A percentile compares a stretch with the other conserved stretches of the same genome.
These are phyloP conservation scores for Umbellularia californica DNA, from an alignment of 164 flowering plant genomes.

Conservation along the genomic window DNA sequence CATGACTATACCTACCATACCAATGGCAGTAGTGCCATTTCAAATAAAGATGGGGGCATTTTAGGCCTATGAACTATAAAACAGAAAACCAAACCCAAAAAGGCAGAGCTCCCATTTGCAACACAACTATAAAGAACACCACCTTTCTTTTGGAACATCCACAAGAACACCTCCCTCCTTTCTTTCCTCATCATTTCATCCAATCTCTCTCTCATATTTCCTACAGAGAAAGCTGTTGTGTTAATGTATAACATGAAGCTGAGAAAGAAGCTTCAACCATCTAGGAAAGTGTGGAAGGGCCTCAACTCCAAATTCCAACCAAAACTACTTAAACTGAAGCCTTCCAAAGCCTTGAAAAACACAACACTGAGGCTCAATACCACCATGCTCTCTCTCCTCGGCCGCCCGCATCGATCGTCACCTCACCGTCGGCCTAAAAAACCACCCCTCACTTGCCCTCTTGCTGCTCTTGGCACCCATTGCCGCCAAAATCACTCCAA, in stretches of 20 bases:
- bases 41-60: not conserved
- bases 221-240: not conserved
- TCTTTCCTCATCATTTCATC: not conserved
- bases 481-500: constrained; percentile 5
- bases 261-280: constrained; percentile 37
- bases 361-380: constrained; percentile 12
- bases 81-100: not conserved
- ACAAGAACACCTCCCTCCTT: not conserved
- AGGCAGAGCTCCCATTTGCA: not conserved
- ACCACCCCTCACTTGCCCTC: not conserved
- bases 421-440: constrained; percentile 10
- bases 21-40: not conserved
- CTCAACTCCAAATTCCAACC: constrained; percentile 40
- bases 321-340: constrained; percentile 35
- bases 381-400: not conserved
- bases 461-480: constrained; percentile 1
- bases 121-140: not conserved
- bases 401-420: not conserved
- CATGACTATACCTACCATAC: not conserved
- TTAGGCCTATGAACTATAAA: too few species aligned
- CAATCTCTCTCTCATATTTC: not conserved
- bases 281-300: constrained; percentile 52
- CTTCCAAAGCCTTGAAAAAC: constrained; percentile 26
- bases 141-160: not conserved
- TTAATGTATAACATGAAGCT: constrained; percentile 39